Percentiles rank a stretch among this genome's conserved stretches.
Evolutionary conservation across 345 rosid species (phyloP).

Genomic region (Melastoma malabathricum): DNA sequence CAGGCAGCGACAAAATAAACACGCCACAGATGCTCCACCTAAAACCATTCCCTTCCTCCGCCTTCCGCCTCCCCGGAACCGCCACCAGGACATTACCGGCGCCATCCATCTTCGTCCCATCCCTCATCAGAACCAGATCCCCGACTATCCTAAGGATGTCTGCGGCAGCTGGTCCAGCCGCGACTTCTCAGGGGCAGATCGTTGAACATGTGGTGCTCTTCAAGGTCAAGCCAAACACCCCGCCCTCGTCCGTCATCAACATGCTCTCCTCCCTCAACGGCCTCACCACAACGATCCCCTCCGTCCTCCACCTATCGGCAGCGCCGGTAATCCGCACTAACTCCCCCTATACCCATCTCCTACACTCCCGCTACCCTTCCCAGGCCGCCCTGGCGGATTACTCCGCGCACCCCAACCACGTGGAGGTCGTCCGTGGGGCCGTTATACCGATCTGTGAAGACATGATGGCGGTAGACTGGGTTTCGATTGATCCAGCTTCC

Average conservation of each 20-base stretch:
- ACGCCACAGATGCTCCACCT: too few species aligned
- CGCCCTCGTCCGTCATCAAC: constrained; percentile 25
- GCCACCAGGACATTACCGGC: too few species aligned
- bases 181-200: constrained; percentile 3
- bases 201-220: constrained; percentile 77
- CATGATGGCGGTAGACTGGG: constrained; percentile 77
- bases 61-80: too few species aligned
- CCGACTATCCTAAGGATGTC: too few species aligned
- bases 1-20: too few species aligned
- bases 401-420: constrained; percentile 50
- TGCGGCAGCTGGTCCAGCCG: too few species aligned
- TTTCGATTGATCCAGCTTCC: constrained; percentile 22
- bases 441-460: constrained; percentile 65
- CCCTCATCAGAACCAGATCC: too few species aligned
- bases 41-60: too few species aligned
- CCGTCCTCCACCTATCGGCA: constrained; percentile 51
- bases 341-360: constrained; percentile 67
- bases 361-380: constrained; percentile 71
- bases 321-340: constrained; percentile 37
- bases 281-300: constrained; percentile 29
- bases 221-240: constrained; percentile 46
- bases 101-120: too few species aligned
- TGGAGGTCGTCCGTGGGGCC: constrained; percentile 37
- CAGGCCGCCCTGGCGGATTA: constrained; percentile 42
- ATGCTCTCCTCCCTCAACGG: constrained; percentile 50